Base-by-base conservation (phyloP, 1,284 basidiomycete genomes). In the Cryptococcus sp. region DNA sequence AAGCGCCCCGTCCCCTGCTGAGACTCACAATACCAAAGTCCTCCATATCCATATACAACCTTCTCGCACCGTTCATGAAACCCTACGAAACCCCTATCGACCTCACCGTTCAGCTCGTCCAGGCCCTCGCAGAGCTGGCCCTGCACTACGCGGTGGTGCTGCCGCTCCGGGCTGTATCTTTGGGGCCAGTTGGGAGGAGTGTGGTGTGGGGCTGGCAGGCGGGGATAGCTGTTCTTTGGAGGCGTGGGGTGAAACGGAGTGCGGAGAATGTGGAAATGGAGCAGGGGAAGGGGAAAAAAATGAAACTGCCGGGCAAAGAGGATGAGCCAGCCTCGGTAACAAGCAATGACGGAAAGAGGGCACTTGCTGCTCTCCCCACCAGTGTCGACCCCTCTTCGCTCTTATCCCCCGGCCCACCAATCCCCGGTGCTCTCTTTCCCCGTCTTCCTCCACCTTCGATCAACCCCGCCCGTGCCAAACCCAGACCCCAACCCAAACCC, bases 41-140 rank as follows among this genome's bases (percentile, higher is more conserved):
- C 0, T 70, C 72, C 0, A 52, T 47, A 1, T 48, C 63, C 12
- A 50, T 72, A 13, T 69, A 63, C 50, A 46, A 56, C 8, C 18
- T 68, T 28, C 39, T 73, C 8, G 42, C 40, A 0, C 68, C 70
- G 0, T 5, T 60, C 1, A 5, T 75, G 8, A 57, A 56, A 16
- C 57, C 59, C 39, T 68, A 72, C 53, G 69, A 72, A 55, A 66
- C 50, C 2, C 66, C 69, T 18, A 67, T 75, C 50, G 72, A 75
- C 53, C 64, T 75, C 21, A 62, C 66, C 0, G 33, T 71, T 11
- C 61, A 66, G 3, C 60, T 75, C 15, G 11, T 72, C 16, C 55
- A 65, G 13, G 63, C 63, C 0, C 28, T 66, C 4, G 37, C 42
- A 16, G 49, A 47, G 12, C 36, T 75, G 6, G 16, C 67, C 9